Conservation (phyloP, 306 rosid genomes). For the Geum urbanum region DNA sequence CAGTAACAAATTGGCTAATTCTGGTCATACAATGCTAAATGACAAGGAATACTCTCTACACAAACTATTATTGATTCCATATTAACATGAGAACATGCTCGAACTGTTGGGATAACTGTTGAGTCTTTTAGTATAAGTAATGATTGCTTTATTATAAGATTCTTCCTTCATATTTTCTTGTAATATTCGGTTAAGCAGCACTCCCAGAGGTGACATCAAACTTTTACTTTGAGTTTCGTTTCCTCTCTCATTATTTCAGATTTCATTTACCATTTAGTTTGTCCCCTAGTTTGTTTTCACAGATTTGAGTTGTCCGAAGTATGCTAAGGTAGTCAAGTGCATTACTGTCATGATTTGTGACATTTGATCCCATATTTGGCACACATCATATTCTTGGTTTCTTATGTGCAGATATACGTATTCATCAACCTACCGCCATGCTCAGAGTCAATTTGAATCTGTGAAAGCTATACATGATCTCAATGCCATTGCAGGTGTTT, state of each 20-base stretch:
- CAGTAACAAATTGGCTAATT: background rate
- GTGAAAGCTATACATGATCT: constrained; percentile 81
- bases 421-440: constrained; percentile 56
- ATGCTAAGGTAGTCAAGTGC: background rate
- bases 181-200: background rate
- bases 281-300: background rate
- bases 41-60: background rate
- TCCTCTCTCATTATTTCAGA: background rate
- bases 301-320: background rate
- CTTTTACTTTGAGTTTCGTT: background rate
- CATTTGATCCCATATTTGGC: background rate
- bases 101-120: background rate
- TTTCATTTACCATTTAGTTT: background rate
- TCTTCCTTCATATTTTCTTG: background rate
- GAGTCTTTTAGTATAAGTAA: background rate
- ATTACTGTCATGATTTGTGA: background rate
- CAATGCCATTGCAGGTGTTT: constrained; percentile 60
- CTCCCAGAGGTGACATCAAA: background rate
- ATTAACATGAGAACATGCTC: background rate
- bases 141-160: background rate
- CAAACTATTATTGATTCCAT: background rate
- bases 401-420: constrained; percentile 61
- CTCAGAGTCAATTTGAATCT: constrained; percentile 77
- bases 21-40: background rate
- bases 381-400: constrained; percentile 14